phyloP scores from a whole-genome alignment of 495 filamentous ascomycete genomes.

The Aspergillus mulundensis region DNA sequence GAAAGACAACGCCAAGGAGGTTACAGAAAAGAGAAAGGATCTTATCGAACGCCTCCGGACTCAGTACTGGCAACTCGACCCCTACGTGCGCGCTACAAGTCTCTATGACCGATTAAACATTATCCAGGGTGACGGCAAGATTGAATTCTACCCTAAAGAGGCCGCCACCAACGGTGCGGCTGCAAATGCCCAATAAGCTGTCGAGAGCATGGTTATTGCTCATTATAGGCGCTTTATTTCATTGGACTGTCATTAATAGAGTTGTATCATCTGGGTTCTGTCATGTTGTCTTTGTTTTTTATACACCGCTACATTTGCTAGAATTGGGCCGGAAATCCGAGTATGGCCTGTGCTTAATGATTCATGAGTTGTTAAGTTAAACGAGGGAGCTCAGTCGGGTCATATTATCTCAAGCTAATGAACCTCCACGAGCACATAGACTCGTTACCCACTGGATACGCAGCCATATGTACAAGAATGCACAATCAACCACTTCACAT shows the following conservation, averaged over 20 bases:
- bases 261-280: neutral
- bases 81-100: conserved; percentile 67
- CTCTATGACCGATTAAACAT: conserved; percentile 73
- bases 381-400: neutral
- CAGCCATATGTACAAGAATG: neutral
- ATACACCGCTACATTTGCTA: conserved; percentile 7
- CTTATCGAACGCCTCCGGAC: conserved; percentile 58
- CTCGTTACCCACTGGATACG: neutral
- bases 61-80: conserved; percentile 83
- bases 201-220: neutral
- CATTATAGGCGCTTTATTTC: neutral
- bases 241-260: conserved; percentile 3
- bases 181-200: conserved; percentile 32
- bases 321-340: conserved; percentile 2
- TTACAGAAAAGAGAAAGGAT: conserved; percentile 53
- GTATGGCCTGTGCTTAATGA: too few species aligned
- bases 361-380: neutral
- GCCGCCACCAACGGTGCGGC: conserved; percentile 18
- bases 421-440: neutral
- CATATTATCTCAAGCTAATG: neutral
- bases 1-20: conserved; percentile 44
- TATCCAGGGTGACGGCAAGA: conserved; percentile 57
- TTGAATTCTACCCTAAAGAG: conserved; percentile 60
- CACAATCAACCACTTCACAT: conserved; percentile 52
- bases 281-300: neutral